Evolutionary conservation across 1,139 yeast genomes (phyloP).

Genomic region (Saccharomyces hybrid): DNA sequence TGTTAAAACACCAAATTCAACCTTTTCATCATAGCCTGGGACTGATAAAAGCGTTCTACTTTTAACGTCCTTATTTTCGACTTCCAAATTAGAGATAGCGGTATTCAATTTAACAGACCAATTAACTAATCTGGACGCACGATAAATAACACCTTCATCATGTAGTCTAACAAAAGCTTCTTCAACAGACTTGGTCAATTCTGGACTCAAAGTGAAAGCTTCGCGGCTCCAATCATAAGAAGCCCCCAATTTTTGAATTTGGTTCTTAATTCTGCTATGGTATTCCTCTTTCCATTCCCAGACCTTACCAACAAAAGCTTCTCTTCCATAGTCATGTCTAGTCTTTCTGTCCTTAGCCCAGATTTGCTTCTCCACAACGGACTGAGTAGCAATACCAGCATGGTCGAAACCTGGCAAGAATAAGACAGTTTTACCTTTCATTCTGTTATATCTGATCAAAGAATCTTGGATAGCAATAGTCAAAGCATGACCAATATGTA

Average conservation of each 20-base stretch:
- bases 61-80: slow-evolving; percentile 80
- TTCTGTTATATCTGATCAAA: slow-evolving; percentile 86
- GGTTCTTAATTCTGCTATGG: slow-evolving; percentile 76
- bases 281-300: slow-evolving; percentile 99
- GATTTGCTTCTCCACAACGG: slow-evolving; percentile 93
- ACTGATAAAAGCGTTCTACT: slow-evolving; percentile 77
- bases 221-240: slow-evolving; percentile 95
- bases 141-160: slow-evolving; percentile 92
- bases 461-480: slow-evolving; percentile 94
- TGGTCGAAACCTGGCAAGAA: slow-evolving; percentile 97
- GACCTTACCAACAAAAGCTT: slow-evolving; percentile 74
- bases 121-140: slow-evolving; percentile 88
- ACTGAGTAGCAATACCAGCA: slow-evolving; percentile 98
- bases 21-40: slow-evolving; percentile 84
- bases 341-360: slow-evolving; percentile 87
- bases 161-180: slow-evolving; percentile 90
- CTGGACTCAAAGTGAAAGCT: slow-evolving; percentile 84
- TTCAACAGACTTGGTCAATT: slow-evolving; percentile 68
- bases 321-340: slow-evolving; percentile 93
- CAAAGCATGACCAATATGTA: slow-evolving; percentile 97
- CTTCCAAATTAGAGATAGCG: slow-evolving; percentile 92
- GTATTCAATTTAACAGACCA: slow-evolving; percentile 96
- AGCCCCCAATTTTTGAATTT: slow-evolving; percentile 84
- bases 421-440: slow-evolving; percentile 92
- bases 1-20: slow-evolving; percentile 94